Base-by-base conservation (phyloP, 1,284 basidiomycete species). In the Singerocomus inundabilis region DNA sequence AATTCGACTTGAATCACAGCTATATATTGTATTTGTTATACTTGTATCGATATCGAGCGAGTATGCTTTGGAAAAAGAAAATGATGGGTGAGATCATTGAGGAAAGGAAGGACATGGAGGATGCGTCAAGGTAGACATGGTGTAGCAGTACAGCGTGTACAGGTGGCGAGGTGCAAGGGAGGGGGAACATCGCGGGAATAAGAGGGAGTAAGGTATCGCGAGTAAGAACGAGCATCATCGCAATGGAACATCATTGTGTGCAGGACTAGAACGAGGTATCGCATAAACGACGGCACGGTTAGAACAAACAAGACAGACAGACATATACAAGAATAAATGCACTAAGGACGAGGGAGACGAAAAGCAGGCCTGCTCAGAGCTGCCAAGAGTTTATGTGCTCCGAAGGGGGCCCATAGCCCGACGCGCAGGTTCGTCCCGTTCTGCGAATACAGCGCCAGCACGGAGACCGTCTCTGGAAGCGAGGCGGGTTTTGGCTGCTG, bases 381-480 rank as follows among this genome's bases (percentile, higher is more conserved):
- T 5, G 32, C 18, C 9, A 44, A 21, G 13, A 13, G 18, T 40
- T 25, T 60, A 64, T 43, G 55, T 40, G 16, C 52, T 55, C 29
- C 67, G 65, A 34, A 45, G 40, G 15, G 64, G 64, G 4, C 64
- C 67, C 49, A 67, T 51, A 13, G 64, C 64, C 18, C 64, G 44
- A 21, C 66, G 61, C 10, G 48, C 55, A 24, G 68, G 64, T 30
- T 64, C 63, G 30, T 69, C 67, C 34, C 58, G 59, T 32, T 70
- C 66, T 0, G 53, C 12, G 29, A 58, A 44, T 16, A 69, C 43
- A 18, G 64, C 64, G 6, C 64, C 64, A 1, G 67, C 63, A 1
- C 66, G 66, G 2, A 66, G 59, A 12, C 68, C 68, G 24, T 68
- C 58, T 34, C 38, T 60, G 31, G 52, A 26, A 25, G 52, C 66